Conservation (phyloP, 768 basidiomycete genomes). For the Pilatotrama ljubarskyi region DNA sequence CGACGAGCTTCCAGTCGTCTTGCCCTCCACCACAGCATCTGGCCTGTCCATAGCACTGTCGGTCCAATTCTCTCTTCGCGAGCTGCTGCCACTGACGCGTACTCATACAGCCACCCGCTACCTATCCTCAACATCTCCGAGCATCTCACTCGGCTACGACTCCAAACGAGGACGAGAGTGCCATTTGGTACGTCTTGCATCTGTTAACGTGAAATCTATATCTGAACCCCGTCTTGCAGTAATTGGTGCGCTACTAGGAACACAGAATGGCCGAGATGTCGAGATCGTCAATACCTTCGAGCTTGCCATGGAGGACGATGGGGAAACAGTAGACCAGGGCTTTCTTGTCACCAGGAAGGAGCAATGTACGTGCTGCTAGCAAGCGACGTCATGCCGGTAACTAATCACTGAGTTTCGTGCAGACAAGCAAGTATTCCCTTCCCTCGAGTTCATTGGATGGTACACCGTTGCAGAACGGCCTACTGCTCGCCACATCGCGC, state of each 20-base stretch:
- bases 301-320: constrained; percentile 62
- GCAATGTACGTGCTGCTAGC: constrained; percentile 60
- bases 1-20: constrained; percentile 73
- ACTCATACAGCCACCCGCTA: constrained; percentile 76
- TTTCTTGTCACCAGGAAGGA: constrained; percentile 83
- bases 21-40: constrained; percentile 69
- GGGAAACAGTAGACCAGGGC: constrained; percentile 69
- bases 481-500: constrained; percentile 68
- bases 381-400: too few species aligned
- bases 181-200: constrained; percentile 60
- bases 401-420: constrained; percentile 2
- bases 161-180: constrained; percentile 60
- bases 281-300: constrained; percentile 99
- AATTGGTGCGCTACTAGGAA: constrained; percentile 90
- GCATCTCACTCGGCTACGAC: constrained; percentile 82
- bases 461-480: constrained; percentile 85
- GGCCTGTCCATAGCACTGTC: constrained; percentile 76
- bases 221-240: constrained; percentile 49
- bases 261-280: constrained; percentile 90
- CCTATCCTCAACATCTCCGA: constrained; percentile 97
- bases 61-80: constrained; percentile 29
- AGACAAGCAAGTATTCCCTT: constrained; percentile 99
- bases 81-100: constrained; percentile 25
- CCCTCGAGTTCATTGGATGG: constrained; percentile 97
- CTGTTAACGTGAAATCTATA: not conserved